Percentiles rank a stretch among this genome's conserved stretches.
phyloP scores from a whole-genome alignment of 257 asterid species.

The Salvia splendens region DNA sequence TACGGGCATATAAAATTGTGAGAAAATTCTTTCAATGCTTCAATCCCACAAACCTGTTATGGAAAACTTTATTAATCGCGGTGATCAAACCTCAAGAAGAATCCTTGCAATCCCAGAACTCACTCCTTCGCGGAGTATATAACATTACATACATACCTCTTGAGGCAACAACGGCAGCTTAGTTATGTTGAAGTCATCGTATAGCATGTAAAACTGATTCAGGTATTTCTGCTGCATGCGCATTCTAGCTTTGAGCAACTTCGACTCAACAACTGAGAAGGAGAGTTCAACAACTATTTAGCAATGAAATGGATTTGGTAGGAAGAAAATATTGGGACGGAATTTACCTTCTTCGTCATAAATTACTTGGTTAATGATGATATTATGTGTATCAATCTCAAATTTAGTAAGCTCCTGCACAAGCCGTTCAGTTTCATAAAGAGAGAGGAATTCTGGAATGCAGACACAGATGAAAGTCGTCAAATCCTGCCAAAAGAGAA shows the following conservation, averaged over 20 bases:
- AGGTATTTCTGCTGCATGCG: conserved; percentile 89
- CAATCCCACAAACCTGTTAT: conserved; percentile 80
- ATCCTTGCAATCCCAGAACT: no score
- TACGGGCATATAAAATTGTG: conserved; percentile 60
- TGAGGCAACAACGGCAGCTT: conserved; percentile 93
- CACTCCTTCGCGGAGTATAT: no score
- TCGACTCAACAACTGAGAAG: conserved; percentile 68
- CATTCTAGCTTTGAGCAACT: conserved; percentile 89
- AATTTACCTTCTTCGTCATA: conserved; percentile 84
- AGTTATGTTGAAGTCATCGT: conserved; percentile 85
- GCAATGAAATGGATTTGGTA: conserved; percentile 19
- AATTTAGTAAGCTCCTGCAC: conserved; percentile 94
- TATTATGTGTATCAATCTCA: conserved; percentile 94
- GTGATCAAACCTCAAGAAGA: background rate
- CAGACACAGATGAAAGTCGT: conserved; percentile 92
- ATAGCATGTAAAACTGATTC: conserved; percentile 90
- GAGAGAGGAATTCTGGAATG: conserved; percentile 95
- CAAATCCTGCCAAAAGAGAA: conserved; percentile 61
- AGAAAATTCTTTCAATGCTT: conserved; percentile 75
- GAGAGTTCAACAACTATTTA: background rate
- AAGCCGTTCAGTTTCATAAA: conserved; percentile 91
- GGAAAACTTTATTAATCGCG: background rate
- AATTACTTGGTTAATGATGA: conserved; percentile 93
- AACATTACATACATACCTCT: conserved; percentile 54
- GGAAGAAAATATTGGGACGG: conserved; percentile 1